Percentiles rank a stretch among this genome's conserved stretches.
phyloP scores from a whole-genome alignment of 441 rosid species.

The Gossypium davidsonii region DNA sequence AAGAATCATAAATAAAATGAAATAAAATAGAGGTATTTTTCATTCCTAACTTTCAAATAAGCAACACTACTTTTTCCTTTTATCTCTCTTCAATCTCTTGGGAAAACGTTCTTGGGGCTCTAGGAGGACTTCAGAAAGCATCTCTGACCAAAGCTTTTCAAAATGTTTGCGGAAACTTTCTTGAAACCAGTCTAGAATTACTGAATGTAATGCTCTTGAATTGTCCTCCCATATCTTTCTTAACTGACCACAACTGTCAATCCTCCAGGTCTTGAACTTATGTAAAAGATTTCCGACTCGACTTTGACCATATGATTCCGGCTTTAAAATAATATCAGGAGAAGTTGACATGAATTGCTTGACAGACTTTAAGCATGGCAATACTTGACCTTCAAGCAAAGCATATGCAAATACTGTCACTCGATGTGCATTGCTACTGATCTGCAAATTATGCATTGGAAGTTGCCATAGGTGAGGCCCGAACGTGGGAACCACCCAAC shows the following conservation, averaged over 20 bases:
- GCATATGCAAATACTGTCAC: conserved; percentile 60
- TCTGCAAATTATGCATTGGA: conserved; percentile 42
- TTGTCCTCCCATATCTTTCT: conserved; percentile 49
- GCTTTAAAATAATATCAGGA: conserved; percentile 53
- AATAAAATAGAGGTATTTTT: background rate
- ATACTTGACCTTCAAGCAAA: conserved; percentile 70
- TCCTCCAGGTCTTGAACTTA: conserved; percentile 35
- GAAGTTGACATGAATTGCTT: conserved; percentile 46
- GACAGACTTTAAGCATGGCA: conserved; percentile 54
- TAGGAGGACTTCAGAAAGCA: conserved; percentile 45
- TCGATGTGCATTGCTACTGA: conserved; percentile 25
- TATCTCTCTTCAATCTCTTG: conserved; percentile 20
- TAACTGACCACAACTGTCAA: conserved; percentile 44
- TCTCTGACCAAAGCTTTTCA: conserved; percentile 53
- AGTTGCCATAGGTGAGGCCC: conserved; percentile 70
- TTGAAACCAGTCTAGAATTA: conserved; percentile 72
- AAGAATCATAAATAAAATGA: background rate
- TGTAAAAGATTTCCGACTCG: conserved; percentile 57
- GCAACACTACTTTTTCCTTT: conserved; percentile 17
- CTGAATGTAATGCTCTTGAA: conserved; percentile 38
- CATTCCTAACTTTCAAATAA: background rate
- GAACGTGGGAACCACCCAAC: conserved; percentile 55
- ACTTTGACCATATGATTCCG: conserved; percentile 48
- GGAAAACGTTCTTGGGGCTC: conserved; percentile 31
- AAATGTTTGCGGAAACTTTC: conserved; percentile 40